A percentile compares a stretch with the other conserved stretches of the same genome.
Conservation (phyloP, 2,329 filamentous ascomycete genomes). For the Clonostachys rhizophaga region DNA sequence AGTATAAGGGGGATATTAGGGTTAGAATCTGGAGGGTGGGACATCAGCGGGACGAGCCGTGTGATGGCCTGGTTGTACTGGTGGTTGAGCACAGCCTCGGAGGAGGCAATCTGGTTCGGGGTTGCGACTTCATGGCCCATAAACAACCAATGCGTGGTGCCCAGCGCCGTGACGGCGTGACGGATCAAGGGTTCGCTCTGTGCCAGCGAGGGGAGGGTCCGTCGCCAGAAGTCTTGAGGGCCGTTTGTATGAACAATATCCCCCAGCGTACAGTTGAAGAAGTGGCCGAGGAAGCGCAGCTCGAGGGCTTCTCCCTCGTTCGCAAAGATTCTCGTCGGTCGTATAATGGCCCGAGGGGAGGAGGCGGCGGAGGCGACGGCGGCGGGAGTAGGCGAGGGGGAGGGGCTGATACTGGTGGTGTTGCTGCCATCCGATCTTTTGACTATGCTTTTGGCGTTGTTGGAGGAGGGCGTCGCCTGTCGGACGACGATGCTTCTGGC, state of each 20-base stretch:
- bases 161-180: constrained; percentile 1
- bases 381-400: not conserved
- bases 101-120: not conserved
- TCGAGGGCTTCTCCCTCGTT: not conserved
- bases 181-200: not conserved
- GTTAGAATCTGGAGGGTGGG: not conserved
- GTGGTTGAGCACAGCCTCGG: not conserved
- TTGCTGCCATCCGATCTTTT: too few relatives aligned
- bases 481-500: too few relatives aligned
- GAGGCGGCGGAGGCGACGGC: not conserved
- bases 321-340: too few relatives aligned
- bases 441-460: too few relatives aligned
- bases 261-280: constrained; percentile 1
- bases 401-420: not conserved
- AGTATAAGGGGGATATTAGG: not conserved
- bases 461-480: too few relatives aligned
- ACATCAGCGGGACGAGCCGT: not conserved
- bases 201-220: not conserved
- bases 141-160: constrained; percentile 1
- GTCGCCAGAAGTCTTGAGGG: not conserved
- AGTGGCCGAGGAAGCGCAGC: constrained; percentile 1
- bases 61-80: constrained; percentile 4
- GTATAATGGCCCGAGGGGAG: not conserved
- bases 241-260: constrained; percentile 1
- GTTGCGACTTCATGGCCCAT: not conserved